A percentile compares a stretch with the other conserved stretches of the same genome.
Evolutionary conservation across 129 eudicot species (phyloP).

Genomic region (Lactuca sativa): DNA sequence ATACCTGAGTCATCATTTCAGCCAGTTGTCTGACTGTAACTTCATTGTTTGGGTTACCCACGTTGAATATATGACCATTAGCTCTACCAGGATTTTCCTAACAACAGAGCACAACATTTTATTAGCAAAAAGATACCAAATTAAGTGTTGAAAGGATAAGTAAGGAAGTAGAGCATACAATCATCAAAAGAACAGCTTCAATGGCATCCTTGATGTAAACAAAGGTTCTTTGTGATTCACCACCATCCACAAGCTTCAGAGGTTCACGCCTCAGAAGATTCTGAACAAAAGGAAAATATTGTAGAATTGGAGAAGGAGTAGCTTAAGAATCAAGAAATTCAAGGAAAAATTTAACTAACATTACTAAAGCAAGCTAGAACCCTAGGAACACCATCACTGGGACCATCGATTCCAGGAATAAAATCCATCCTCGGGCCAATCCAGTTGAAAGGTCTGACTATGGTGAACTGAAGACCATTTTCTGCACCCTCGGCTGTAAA

Average conservation of each 20-base stretch:
- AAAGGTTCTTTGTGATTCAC: constrained; percentile 93
- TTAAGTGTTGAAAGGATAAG: background rate
- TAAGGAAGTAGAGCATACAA: constrained; percentile 48
- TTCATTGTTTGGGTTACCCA: constrained; percentile 96
- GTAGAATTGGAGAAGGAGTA: background rate
- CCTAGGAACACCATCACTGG: constrained; percentile 97
- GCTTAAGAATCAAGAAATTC: background rate
- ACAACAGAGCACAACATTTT: background rate
- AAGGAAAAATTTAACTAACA: constrained; percentile 42
- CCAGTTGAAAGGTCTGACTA: constrained; percentile 97
- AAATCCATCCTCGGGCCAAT: constrained; percentile 99
- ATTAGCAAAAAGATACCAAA: background rate
- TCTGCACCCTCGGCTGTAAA: constrained; percentile 94
- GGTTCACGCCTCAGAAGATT: constrained; percentile 89
- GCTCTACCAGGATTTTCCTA: constrained; percentile 98
- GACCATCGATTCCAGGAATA: constrained; percentile 98
- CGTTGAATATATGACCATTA: constrained; percentile 90
- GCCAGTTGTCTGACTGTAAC: constrained; percentile 99
- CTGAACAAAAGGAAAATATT: constrained; percentile 30
- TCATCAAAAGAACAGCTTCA: constrained; percentile 96
- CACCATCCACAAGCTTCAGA: constrained; percentile 98
- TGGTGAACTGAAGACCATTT: constrained; percentile 87
- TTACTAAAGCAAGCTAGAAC: constrained; percentile 97
- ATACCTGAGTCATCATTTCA: constrained; percentile 97
- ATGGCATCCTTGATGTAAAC: constrained; percentile 95